A percentile compares a stretch with the other conserved stretches of the same genome.
Evolutionary conservation across 768 basidiomycete species (phyloP).

Genomic region (Podaxis sp.): DNA sequence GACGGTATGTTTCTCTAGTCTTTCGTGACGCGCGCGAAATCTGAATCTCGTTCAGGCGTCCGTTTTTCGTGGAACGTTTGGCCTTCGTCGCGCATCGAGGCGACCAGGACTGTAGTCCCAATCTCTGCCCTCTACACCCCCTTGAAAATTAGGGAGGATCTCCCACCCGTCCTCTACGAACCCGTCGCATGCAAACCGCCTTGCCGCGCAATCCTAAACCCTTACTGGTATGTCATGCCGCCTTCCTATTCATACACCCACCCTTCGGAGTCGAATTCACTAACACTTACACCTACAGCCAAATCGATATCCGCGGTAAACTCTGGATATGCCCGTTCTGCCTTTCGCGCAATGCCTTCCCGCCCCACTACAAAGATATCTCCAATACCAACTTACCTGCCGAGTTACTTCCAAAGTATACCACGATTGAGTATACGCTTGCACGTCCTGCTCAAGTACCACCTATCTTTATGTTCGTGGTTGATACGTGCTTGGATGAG

Average conservation of each 20-base stretch:
- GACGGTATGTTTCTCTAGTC: slow-evolving; percentile 63
- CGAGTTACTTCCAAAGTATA: slow-evolving; percentile 96
- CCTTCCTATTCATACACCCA: slow-evolving; percentile 1
- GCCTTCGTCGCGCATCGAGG: slow-evolving; percentile 97
- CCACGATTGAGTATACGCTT: slow-evolving; percentile 99
- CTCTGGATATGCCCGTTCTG: slow-evolving; percentile 99
- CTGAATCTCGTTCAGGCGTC: slow-evolving; percentile 56
- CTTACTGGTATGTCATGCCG: slow-evolving; percentile 75
- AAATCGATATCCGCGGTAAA: slow-evolving; percentile 98
- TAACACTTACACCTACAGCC: slow-evolving; percentile 48
- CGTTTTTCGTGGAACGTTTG: slow-evolving; percentile 99
- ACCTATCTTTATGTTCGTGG: slow-evolving; percentile 95
- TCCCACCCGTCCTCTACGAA: slow-evolving; percentile 95
- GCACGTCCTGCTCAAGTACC: slow-evolving; percentile 88
- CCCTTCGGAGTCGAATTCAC: neutral
- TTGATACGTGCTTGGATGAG: slow-evolving; percentile 95
- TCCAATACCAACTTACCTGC: slow-evolving; percentile 95
- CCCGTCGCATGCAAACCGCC: slow-evolving; percentile 98
- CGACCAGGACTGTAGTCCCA: slow-evolving; percentile 95
- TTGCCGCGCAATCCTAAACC: slow-evolving; percentile 96
- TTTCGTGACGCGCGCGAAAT: neutral
- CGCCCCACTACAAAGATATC: slow-evolving; percentile 98
- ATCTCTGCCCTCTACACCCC: slow-evolving; percentile 98
- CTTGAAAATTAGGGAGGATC: slow-evolving; percentile 88
- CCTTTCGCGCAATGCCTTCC: slow-evolving; percentile 94